Conservation (phyloP, 345 rosid genomes). For the Linum trigynum region DNA sequence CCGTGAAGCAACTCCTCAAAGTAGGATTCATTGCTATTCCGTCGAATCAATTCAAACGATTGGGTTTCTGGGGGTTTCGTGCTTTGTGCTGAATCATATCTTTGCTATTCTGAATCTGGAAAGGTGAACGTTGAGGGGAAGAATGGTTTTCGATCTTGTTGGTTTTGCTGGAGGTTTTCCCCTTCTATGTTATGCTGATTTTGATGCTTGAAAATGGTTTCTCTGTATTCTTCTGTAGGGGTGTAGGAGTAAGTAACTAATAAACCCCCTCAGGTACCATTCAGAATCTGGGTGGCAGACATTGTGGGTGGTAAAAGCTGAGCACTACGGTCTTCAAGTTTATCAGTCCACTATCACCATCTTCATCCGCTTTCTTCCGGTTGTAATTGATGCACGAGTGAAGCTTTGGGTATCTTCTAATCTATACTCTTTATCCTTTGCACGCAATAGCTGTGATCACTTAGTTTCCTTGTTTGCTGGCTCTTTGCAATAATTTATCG, state of each 20-base stretch:
- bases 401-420: conserved; percentile 74
- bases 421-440: not conserved
- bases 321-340: conserved; percentile 75
- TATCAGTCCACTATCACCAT: conserved; percentile 56
- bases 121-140: too few species aligned
- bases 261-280: conserved; percentile 48
- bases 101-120: too few species aligned
- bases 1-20: too few species aligned
- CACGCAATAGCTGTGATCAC: not conserved
- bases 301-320: conserved; percentile 55
- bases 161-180: too few species aligned
- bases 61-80: too few species aligned
- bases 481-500: not conserved
- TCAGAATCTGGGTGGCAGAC: conserved; percentile 94
- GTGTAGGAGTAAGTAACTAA: not conserved
- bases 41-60: too few species aligned
- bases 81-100: too few species aligned
- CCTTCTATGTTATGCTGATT: too few species aligned
- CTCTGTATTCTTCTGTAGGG: too few species aligned
- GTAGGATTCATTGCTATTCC: too few species aligned
- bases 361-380: conserved; percentile 65
- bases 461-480: not conserved
- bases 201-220: too few species aligned
- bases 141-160: too few species aligned
- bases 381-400: conserved; percentile 66